Percentiles rank a stretch among this genome's conserved stretches.
These are phyloP conservation scores for Tausonia pullulans DNA, from an alignment of 1,284 basidiomycete species.

Conservation along the genomic window DNA sequence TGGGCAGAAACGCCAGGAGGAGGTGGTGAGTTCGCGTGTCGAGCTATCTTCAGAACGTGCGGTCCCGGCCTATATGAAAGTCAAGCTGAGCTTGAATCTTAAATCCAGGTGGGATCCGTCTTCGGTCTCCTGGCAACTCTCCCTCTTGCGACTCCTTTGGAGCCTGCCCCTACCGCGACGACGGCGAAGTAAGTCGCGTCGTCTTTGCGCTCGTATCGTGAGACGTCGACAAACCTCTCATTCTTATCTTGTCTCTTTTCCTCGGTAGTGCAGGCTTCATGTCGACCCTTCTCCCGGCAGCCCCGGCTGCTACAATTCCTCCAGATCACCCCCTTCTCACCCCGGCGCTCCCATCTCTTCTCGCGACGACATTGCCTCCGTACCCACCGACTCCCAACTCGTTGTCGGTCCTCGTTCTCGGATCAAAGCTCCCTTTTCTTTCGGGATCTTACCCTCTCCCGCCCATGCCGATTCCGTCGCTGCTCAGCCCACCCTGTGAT, in stretches of 20 bases:
- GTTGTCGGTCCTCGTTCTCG: neutral
- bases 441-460: slow-evolving; percentile 7
- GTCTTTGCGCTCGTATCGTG: too few relatives aligned
- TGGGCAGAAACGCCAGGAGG: too few relatives aligned
- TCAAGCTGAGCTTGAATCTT: too few relatives aligned
- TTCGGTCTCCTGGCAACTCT: slow-evolving; percentile 2
- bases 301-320: neutral
- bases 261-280: neutral
- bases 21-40: too few relatives aligned
- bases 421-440: neutral
- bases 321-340: neutral
- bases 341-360: slow-evolving; percentile 4
- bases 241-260: neutral
- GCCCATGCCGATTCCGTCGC: neutral
- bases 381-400: neutral
- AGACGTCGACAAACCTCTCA: neutral
- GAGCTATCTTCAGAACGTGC: too few relatives aligned
- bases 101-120: neutral
- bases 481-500: neutral
- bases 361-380: neutral
- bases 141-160: slow-evolving; percentile 5
- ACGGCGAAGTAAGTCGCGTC: neutral
- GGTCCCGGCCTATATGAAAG: too few relatives aligned
- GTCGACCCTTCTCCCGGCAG: neutral
- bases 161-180: neutral